Evolutionary conservation across 805 yeast genomes (phyloP), one percentile per base, ranked within the genome.

Genomic region (Spathaspora hagerdaliae): DNA sequence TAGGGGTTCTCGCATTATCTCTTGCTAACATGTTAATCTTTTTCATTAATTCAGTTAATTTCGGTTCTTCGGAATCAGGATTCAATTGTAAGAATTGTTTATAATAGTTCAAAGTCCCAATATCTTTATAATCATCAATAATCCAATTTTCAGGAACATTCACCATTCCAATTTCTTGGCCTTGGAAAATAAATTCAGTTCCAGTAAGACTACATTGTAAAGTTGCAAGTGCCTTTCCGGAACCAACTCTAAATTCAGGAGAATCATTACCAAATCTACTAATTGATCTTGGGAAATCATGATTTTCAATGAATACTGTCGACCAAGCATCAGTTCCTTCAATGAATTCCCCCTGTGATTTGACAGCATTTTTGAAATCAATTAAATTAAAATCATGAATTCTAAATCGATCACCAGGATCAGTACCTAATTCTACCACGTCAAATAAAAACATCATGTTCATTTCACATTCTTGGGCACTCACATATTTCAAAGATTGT

Each of bases 141-240:
- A 67, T 64, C 81, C 81, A 78, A 36, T 57, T 55, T 43, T 61
- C 54, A 19, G 77, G 69, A 29, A 77, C 59, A 55, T 79, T 79
- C 43, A 71, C 69, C 76, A 74, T 75, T 31, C 81, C 84, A 49
- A 80, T 63, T 53, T 80, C 85, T 58, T 80, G 85, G 42, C 84
- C 85, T 60, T 80, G 83, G 60, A 78, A 80, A 35, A 80, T 61
- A 60, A 68, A 80, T 44, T 77, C 59, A 11, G 84, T 78, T 41
- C 85, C 83, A 27, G 79, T 73, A 51, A 78, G 66, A 11, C 80
- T 55, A 10, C 67, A 45, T 49, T 73, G 71, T 55, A 79, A 58
- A 39, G 73, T 49, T 13, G 80, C 68, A 49, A 79, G 56, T 56
- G 78, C 59, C 60, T 79, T 79, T 27, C 79, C 78, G 27, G 78